Percentiles rank a stretch among this genome's conserved stretches.
phyloP scores from a whole-genome alignment of 768 basidiomycete genomes.

The Thelephora aurantiotincta region DNA sequence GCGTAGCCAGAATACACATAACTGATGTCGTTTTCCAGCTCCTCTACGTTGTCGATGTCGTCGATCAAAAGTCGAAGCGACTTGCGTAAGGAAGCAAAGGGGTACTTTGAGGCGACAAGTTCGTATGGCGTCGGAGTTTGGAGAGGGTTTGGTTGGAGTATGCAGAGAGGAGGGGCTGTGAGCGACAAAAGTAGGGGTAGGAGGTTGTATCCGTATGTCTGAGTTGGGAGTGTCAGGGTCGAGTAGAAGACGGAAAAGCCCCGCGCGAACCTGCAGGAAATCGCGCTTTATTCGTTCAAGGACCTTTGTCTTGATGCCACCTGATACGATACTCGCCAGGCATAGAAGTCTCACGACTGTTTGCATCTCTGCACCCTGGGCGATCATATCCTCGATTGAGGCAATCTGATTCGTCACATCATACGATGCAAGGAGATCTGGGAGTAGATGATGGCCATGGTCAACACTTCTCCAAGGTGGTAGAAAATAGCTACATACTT shows the following conservation, averaged over 20 bases:
- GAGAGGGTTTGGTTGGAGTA: slow-evolving; percentile 55
- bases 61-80: slow-evolving; percentile 87
- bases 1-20: slow-evolving; percentile 97
- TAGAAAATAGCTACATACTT: slow-evolving; percentile 34
- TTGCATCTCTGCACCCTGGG: slow-evolving; percentile 74
- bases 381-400: slow-evolving; percentile 85
- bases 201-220: slow-evolving; percentile 67
- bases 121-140: slow-evolving; percentile 32
- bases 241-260: background rate
- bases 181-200: slow-evolving; percentile 56
- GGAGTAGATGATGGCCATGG: slow-evolving; percentile 2
- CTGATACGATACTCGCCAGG: slow-evolving; percentile 69
- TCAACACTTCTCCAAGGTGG: background rate
- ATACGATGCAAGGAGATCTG: slow-evolving; percentile 92
- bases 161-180: slow-evolving; percentile 48
- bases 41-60: slow-evolving; percentile 64
- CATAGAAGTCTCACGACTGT: slow-evolving; percentile 70
- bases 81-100: slow-evolving; percentile 65
- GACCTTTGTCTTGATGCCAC: slow-evolving; percentile 76
- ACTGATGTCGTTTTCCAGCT: slow-evolving; percentile 86
- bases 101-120: slow-evolving; percentile 39
- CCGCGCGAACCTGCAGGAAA: slow-evolving; percentile 53
- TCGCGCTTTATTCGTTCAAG: slow-evolving; percentile 87
- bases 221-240: slow-evolving; percentile 19
- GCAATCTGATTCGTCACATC: slow-evolving; percentile 65